Percentiles rank a stretch among this genome's conserved stretches.
Evolutionary conservation across 306 rosid species (phyloP).

Genomic region (Medicago truncatula): DNA sequence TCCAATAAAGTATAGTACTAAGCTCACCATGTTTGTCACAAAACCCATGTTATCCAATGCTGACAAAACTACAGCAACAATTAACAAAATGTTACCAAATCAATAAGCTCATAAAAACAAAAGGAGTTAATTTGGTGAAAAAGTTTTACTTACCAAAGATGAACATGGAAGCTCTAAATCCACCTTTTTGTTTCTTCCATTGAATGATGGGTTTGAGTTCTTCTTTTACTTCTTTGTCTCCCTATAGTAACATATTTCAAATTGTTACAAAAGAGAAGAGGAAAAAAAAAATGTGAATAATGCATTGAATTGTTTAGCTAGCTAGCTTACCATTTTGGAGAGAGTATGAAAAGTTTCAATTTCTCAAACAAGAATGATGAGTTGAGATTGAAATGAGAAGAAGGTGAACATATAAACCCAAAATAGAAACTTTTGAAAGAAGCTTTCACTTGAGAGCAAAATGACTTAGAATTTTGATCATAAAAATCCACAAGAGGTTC

Average conservation of each 20-base stretch:
- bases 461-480: constrained; percentile 20
- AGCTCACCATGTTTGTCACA: constrained; percentile 80
- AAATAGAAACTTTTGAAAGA: constrained; percentile 46
- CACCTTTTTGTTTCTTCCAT: constrained; percentile 61
- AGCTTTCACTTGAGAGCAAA: constrained; percentile 14
- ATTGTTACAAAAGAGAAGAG: constrained; percentile 4
- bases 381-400: constrained; percentile 25
- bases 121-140: background rate
- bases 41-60: constrained; percentile 87
- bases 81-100: background rate
- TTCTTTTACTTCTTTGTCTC: constrained; percentile 52
- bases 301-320: background rate
- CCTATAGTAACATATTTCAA: constrained; percentile 41
- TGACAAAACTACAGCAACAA: constrained; percentile 50
- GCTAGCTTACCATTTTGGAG: constrained; percentile 51
- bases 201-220: constrained; percentile 37
- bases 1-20: constrained; percentile 65
- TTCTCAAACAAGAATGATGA: constrained; percentile 30
- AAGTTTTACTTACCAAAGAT: constrained; percentile 58
- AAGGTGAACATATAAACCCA: constrained; percentile 44
- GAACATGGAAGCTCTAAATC: constrained; percentile 74
- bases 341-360: constrained; percentile 28
- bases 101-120: no score
- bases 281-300: background rate
- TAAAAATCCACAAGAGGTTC: constrained; percentile 15